Percentiles rank a stretch among this genome's conserved stretches.
These are phyloP conservation scores for Dicorynia guianensis DNA, from an alignment of 306 rosid genomes.

Conservation along the genomic window DNA sequence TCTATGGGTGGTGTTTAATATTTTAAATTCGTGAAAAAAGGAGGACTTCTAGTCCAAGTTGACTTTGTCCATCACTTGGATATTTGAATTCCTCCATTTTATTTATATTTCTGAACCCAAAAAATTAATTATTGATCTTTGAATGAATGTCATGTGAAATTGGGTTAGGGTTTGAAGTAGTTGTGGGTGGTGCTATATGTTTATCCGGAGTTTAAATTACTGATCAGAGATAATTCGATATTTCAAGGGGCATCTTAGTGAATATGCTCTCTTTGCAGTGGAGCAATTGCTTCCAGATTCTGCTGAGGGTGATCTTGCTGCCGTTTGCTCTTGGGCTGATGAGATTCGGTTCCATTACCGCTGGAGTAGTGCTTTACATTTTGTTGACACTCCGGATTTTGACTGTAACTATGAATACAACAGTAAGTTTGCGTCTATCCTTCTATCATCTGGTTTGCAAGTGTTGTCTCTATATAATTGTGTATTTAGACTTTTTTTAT, in stretches of 20 bases:
- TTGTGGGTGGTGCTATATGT: slow-evolving; percentile 8
- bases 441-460: slow-evolving; percentile 5
- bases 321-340: slow-evolving; percentile 89
- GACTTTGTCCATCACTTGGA: neutral
- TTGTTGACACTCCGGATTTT: slow-evolving; percentile 85
- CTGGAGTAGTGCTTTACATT: slow-evolving; percentile 84
- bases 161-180: neutral
- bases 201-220: slow-evolving; percentile 3
- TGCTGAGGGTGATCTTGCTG: slow-evolving; percentile 87
- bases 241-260: slow-evolving; percentile 68
- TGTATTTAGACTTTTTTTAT: too few species aligned
- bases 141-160: neutral
- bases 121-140: slow-evolving; percentile 12
- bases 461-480: slow-evolving; percentile 15
- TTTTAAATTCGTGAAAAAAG: neutral
- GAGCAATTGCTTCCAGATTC: slow-evolving; percentile 69
- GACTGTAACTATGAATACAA: slow-evolving; percentile 73
- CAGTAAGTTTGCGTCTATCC: slow-evolving; percentile 55
- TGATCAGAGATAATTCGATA: slow-evolving; percentile 38
- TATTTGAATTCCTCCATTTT: neutral
- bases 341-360: slow-evolving; percentile 63
- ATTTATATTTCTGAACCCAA: too few species aligned
- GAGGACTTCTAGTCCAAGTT: neutral
- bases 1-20: neutral
- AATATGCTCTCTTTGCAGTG: slow-evolving; percentile 75